Percentiles rank a stretch among this genome's conserved stretches.
Conservation (phyloP, 208 protist genomes). For the Novymonas esmeraldas region DNA sequence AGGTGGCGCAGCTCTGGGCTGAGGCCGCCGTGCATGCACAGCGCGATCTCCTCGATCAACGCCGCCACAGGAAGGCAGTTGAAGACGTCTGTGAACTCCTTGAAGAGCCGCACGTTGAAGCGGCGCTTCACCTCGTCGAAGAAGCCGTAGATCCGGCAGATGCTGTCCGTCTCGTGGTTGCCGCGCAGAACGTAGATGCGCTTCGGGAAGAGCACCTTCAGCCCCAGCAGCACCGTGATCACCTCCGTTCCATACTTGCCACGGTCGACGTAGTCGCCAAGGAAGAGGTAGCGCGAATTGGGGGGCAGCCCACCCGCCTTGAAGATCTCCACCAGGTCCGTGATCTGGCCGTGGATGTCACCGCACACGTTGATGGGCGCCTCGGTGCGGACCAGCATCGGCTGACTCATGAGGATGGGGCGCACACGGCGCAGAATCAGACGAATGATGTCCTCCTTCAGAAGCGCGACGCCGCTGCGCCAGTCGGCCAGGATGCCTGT, state of each 20-base stretch:
- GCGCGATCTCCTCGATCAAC: slow-evolving; percentile 86
- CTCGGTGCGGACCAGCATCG: slow-evolving; percentile 73
- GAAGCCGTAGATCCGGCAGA: slow-evolving; percentile 99
- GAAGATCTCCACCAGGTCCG: slow-evolving; percentile 95
- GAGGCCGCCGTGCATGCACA: slow-evolving; percentile 98
- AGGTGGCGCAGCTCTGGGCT: slow-evolving; percentile 97
- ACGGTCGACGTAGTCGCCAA: slow-evolving; percentile 99
- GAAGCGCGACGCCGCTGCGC: slow-evolving; percentile 36
- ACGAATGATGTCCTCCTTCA: slow-evolving; percentile 60
- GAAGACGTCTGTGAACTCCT: slow-evolving; percentile 65
- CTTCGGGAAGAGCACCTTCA: slow-evolving; percentile 97
- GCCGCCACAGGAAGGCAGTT: slow-evolving; percentile 93
- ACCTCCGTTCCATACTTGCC: slow-evolving; percentile 97
- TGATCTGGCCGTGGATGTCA: slow-evolving; percentile 97
- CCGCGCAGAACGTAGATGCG: slow-evolving; percentile 99
- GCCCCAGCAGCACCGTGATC: slow-evolving; percentile 83
- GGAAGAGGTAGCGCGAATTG: slow-evolving; percentile 96
- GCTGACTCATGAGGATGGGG: slow-evolving; percentile 68
- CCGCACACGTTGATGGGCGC: slow-evolving; percentile 91
- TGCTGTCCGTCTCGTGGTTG: slow-evolving; percentile 99
- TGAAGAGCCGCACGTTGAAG: slow-evolving; percentile 66
- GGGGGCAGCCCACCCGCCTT: slow-evolving; percentile 85
- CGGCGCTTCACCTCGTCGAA: slow-evolving; percentile 97
- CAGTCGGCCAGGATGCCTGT: slow-evolving; percentile 45
- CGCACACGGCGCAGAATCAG: slow-evolving; percentile 55